Base-by-base conservation (phyloP, 192 early-diverging fungal genomes). In the Endogone sp. region DNA sequence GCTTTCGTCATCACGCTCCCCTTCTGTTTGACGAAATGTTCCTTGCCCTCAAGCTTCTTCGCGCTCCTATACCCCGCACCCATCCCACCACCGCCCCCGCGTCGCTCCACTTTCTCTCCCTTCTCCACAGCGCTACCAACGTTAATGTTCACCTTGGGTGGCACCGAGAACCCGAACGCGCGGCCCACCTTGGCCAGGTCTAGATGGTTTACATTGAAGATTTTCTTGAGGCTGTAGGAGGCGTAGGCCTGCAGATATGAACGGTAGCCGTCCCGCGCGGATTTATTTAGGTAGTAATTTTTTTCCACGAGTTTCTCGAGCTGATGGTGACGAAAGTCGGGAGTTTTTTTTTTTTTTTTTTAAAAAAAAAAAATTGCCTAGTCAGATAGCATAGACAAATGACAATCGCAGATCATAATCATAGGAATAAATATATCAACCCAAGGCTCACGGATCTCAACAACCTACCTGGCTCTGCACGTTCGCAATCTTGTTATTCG, bases 221-320 rank as follows among this genome's bases (percentile, higher is more conserved):
- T 96, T 63, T 95, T 91, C 81, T 99, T 99, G 31, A 95, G 91
- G 68, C 91, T 91, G 73, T 95, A 96, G 26, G 93, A 95, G 16
- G 96, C 92, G 69, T 99, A 99, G 26, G 95, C 90, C 79, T 93
- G 93, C 29, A 99, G 76, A 72, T 98, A 98, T 66, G 94, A 95
- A 69, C 96, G 90, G 79, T 93, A 99, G 10, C 96, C 98, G 76
- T 98, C 96, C 71, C 90, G 89, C 16, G 96, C 98, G 20, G 93
- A 95, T 72, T 94, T 88, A 85, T 98, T 92, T 23, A 99, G 84
- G 77, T 98, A 99, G 73, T 94, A 98, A 81, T 99, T 99, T 83
- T 96, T 97, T 73, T 96, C 92, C 1, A 99, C 88, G 56, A 99
- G 87, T 70, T 91, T 89, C 73, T 99, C 98, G n/a, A 99, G 88